Evolutionary conservation across 345 rosid species (phyloP).

Genomic region (Citrus glauca): DNA sequence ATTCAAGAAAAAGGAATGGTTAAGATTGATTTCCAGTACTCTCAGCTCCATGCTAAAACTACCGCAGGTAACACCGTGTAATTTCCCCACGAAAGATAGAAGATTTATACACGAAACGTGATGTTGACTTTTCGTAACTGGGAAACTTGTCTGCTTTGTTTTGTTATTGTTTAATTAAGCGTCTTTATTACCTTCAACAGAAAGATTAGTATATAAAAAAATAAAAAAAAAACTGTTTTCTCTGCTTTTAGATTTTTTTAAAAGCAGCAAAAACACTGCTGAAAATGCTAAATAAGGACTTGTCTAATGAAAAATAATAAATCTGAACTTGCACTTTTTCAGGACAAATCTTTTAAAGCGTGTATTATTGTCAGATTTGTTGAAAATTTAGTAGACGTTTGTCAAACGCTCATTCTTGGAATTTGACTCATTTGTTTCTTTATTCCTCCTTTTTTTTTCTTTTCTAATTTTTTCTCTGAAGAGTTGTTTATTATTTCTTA

Average conservation of each 20-base stretch:
- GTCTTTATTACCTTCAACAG: not conserved
- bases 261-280: not conserved
- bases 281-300: not conserved
- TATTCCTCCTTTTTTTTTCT: not conserved
- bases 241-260: not conserved
- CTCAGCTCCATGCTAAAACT: not conserved
- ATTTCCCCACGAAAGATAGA: not conserved
- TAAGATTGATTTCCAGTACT: not conserved
- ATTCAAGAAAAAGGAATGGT: conserved; percentile 12
- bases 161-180: not conserved
- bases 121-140: conserved; percentile 11
- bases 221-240: not conserved
- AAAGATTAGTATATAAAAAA: not conserved
- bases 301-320: not conserved
- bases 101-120: not conserved
- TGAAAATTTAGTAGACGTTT: conserved; percentile 13
- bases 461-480: not conserved
- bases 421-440: conserved; percentile 8
- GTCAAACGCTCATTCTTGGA: conserved; percentile 23
- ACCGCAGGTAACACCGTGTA: not conserved
- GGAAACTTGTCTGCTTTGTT: not conserved
- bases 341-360: not conserved
- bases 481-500: not conserved
- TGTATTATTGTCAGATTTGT: conserved; percentile 20
- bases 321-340: conserved; percentile 1